A percentile compares a stretch with the other conserved stretches of the same genome.
phyloP scores from a whole-genome alignment of 1,284 basidiomycete species.

The Ustilago trichophora region DNA sequence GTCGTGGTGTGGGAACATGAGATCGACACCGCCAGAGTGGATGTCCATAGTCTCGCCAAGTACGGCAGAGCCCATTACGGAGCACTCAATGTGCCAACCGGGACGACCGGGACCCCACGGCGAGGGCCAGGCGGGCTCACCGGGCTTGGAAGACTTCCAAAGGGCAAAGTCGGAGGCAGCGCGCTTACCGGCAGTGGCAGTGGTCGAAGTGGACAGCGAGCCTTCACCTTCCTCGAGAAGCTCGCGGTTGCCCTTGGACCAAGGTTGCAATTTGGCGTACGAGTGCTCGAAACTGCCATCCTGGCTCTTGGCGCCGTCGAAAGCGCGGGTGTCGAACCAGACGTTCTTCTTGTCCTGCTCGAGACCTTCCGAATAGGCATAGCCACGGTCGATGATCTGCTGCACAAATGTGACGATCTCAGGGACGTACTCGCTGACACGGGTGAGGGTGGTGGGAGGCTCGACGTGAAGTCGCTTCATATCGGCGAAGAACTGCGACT shows the following conservation, averaged over 20 bases:
- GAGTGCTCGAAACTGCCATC: constrained; percentile 68
- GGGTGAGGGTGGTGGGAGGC: constrained; percentile 87
- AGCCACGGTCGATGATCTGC: constrained; percentile 86
- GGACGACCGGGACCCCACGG: constrained; percentile 97
- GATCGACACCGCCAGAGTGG: constrained; percentile 94
- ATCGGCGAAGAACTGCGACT: constrained; percentile 87
- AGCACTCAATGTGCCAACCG: constrained; percentile 99
- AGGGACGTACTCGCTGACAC: constrained; percentile 96
- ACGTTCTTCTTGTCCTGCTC: constrained; percentile 69
- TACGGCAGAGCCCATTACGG: constrained; percentile 95
- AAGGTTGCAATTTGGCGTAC: constrained; percentile 96
- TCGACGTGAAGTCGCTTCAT: constrained; percentile 88
- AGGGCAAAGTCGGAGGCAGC: constrained; percentile 85
- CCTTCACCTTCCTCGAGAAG: constrained; percentile 93
- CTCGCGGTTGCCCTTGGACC: constrained; percentile 91
- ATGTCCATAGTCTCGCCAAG: constrained; percentile 95
- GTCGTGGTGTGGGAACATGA: constrained; percentile 99
- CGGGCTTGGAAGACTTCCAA: constrained; percentile 97
- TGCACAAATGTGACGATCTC: constrained; percentile 92
- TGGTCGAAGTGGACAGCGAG: constrained; percentile 69
- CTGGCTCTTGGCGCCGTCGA: constrained; percentile 74
- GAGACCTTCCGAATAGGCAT: constrained; percentile 74
- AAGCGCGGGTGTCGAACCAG: constrained; percentile 91
- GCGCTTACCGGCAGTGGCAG: constrained; percentile 72
- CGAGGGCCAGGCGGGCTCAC: constrained; percentile 97